Conservation (phyloP, 1,139 yeast genomes). For the Blastobotrys ciferrii region DNA sequence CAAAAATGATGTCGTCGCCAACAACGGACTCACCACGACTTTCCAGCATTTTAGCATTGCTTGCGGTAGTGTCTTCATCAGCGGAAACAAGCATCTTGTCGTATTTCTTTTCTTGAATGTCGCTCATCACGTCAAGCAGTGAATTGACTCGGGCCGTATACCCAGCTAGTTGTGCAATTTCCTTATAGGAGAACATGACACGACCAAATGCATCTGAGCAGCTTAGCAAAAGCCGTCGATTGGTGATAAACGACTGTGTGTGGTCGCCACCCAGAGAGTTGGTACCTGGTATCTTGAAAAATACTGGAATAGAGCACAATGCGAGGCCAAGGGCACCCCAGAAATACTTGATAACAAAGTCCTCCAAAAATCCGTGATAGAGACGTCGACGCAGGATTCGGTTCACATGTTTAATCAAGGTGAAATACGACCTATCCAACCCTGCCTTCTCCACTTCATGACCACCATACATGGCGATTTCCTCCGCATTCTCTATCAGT, state of each 20-base stretch:
- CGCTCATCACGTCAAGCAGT: slow-evolving; percentile 62
- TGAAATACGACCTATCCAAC: slow-evolving; percentile 77
- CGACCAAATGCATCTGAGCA: slow-evolving; percentile 90
- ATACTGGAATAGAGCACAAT: slow-evolving; percentile 86
- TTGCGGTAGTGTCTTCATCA: slow-evolving; percentile 21
- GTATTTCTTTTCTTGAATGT: slow-evolving; percentile 43
- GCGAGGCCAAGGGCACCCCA: slow-evolving; percentile 96
- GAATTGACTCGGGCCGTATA: slow-evolving; percentile 75
- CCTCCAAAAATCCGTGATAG: slow-evolving; percentile 58
- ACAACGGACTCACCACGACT: slow-evolving; percentile 38
- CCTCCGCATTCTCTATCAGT: slow-evolving; percentile 76
- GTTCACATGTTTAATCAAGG: slow-evolving; percentile 73
- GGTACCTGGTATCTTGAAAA: slow-evolving; percentile 58
- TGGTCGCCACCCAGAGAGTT: slow-evolving; percentile 30
- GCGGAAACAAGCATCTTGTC: slow-evolving; percentile 33
- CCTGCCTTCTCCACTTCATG: slow-evolving; percentile 75
- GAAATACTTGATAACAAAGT: slow-evolving; percentile 81
- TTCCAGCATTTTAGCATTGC: slow-evolving; percentile 22
- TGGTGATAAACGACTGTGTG: slow-evolving; percentile 72
- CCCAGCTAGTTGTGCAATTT: slow-evolving; percentile 79
- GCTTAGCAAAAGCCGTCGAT: slow-evolving; percentile 76
- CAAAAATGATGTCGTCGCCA: slow-evolving; percentile 67
- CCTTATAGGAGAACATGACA: slow-evolving; percentile 80
- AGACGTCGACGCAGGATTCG: slow-evolving; percentile 77
- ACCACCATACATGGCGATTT: slow-evolving; percentile 82